These are phyloP conservation scores for Piper longum DNA, from an alignment of 164 flowering plant species.

Conservation along the genomic window DNA sequence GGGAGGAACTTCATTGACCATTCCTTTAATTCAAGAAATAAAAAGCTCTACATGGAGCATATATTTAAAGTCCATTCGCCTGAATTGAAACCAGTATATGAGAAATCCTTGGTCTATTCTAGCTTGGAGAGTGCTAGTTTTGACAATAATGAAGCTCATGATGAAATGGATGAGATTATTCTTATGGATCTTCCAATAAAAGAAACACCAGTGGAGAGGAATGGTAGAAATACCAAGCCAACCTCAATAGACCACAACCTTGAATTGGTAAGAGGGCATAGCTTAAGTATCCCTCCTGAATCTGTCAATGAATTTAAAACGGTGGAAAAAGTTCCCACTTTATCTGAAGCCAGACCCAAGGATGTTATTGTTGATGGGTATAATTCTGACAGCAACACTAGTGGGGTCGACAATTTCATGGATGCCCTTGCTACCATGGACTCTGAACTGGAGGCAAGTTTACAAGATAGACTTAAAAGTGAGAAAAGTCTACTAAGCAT, in stretches of 20 bases:
- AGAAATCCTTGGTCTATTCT: constrained; percentile 18
- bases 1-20: constrained; percentile 43
- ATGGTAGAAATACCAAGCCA: constrained; percentile 7
- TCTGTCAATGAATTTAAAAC: constrained; percentile 14
- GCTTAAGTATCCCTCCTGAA: constrained; percentile 13
- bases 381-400: constrained; percentile 50
- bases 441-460: constrained; percentile 65
- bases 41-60: constrained; percentile 74
- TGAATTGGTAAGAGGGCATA: constrained; percentile 8
- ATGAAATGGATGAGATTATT: constrained; percentile 37
- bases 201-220: constrained; percentile 15
- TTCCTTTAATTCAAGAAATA: constrained; percentile 30
- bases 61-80: constrained; percentile 37
- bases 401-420: constrained; percentile 70
- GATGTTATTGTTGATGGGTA: constrained; percentile 26
- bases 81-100: constrained; percentile 29
- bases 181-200: constrained; percentile 24
- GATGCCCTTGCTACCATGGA: constrained; percentile 85
- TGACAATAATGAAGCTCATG: constrained; percentile 25
- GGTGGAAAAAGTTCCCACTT: constrained; percentile 12
- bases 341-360: constrained; percentile 20
- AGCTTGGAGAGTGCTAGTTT: constrained; percentile 18
- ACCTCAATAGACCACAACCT: constrained; percentile 16
- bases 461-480: constrained; percentile 30
- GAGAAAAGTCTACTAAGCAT: constrained; percentile 9